phyloP scores from a whole-genome alignment of 2,329 filamentous ascomycete genomes.

The Didymella pinodella region DNA sequence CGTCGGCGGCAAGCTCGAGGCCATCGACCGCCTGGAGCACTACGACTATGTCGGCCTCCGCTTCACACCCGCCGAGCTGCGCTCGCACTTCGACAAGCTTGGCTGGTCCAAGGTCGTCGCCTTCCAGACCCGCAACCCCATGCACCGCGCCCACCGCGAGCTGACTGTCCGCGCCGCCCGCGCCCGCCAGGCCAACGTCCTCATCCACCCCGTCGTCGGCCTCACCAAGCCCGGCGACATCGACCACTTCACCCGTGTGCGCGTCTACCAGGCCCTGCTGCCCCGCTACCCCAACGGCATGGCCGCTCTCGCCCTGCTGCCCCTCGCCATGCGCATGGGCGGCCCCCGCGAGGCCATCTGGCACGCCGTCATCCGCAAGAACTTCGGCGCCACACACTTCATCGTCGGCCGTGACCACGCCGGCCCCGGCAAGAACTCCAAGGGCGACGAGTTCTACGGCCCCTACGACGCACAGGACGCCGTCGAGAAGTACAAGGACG shows the following conservation, averaged over 20 bases:
- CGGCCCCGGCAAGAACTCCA: conserved; percentile 96
- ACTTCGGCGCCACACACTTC: conserved; percentile 98
- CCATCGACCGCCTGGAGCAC: conserved; percentile 93
- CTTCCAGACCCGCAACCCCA: conserved; percentile 97
- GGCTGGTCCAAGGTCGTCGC: conserved; percentile 97
- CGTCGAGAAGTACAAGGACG: conserved; percentile 93
- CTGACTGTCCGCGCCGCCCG: conserved; percentile 96
- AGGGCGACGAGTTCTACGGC: conserved; percentile 96
- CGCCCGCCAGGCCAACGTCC: conserved; percentile 94
- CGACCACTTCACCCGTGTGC: conserved; percentile 98
- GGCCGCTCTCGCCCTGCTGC: conserved; percentile 93
- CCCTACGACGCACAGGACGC: conserved; percentile 97
- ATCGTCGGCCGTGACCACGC: conserved; percentile 99
- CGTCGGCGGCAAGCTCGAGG: conserved; percentile 94
- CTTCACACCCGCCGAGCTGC: conserved; percentile 93
- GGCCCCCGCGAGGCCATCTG: conserved; percentile 98
- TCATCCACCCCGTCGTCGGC: conserved; percentile 98
- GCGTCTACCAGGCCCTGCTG: conserved; percentile 96
- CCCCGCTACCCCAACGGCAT: conserved; percentile 98
- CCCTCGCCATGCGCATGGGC: conserved; percentile 98
- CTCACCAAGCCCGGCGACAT: conserved; percentile 99
- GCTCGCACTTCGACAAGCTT: conserved; percentile 98
- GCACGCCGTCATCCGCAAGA: conserved; percentile 99
- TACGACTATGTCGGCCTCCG: conserved; percentile 98
- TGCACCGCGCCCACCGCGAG: conserved; percentile 98